phyloP scores from a whole-genome alignment of 1,139 yeast species.

The Taphrina betulina region DNA sequence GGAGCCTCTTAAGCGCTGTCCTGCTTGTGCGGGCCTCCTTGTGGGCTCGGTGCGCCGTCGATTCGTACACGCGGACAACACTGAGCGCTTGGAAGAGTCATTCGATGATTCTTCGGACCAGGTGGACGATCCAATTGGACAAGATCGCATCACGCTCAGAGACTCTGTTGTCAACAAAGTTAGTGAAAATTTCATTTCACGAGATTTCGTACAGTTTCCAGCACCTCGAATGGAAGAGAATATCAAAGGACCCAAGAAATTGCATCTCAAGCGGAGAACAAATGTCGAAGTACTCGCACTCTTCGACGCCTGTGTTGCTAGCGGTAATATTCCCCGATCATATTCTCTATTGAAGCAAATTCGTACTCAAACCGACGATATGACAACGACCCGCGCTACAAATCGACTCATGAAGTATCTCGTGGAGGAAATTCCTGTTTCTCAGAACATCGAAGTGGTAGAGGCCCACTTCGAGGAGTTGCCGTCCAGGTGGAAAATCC shows the following conservation, averaged over 20 bases:
- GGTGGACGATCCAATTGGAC: too few relatives aligned
- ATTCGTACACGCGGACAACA: too few relatives aligned
- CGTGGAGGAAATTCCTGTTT: slow-evolving; percentile 46
- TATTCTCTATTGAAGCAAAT: slow-evolving; percentile 10
- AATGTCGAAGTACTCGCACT: slow-evolving; percentile 41
- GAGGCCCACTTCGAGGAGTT: slow-evolving; percentile 40
- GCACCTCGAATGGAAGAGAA: slow-evolving; percentile 9
- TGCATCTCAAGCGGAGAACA: slow-evolving; percentile 1
- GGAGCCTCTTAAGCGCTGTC: too few relatives aligned
- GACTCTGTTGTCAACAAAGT: too few relatives aligned
- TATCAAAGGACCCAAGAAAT: slow-evolving; percentile 1
- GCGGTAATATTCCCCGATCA: slow-evolving; percentile 70
- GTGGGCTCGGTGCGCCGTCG: too few relatives aligned
- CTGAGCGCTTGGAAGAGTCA: too few relatives aligned
- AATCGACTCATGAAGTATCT: slow-evolving; percentile 54
- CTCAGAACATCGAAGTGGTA: slow-evolving; percentile 42
- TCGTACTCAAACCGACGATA: slow-evolving; percentile 43
- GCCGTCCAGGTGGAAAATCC: slow-evolving; percentile 41
- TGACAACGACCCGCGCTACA: slow-evolving; percentile 49
- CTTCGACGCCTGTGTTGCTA: slow-evolving; percentile 73
- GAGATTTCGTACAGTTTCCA: slow-evolving; percentile 5
- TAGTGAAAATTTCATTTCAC: too few relatives aligned
- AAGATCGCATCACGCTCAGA: too few relatives aligned
- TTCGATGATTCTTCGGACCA: too few relatives aligned
- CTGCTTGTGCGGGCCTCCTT: too few relatives aligned